Evolutionary conservation across 352 stramenopile species (phyloP).

Genomic region (Phytophthora agathidicida): DNA sequence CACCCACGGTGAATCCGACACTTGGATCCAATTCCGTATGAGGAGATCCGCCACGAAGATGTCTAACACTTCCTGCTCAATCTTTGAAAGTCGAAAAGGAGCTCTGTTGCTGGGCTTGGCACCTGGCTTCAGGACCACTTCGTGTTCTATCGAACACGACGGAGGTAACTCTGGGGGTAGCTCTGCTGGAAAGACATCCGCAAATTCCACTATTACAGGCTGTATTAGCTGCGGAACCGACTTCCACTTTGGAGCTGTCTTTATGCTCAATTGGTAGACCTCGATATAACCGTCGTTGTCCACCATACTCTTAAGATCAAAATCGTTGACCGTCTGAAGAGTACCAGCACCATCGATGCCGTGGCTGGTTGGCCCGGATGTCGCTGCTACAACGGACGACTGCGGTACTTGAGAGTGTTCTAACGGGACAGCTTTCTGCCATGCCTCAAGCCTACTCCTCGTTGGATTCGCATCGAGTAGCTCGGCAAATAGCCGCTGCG

Average conservation of each 20-base stretch:
- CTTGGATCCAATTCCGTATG: conserved; percentile 8
- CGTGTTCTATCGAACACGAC: background rate
- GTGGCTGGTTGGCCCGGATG: too few relatives aligned
- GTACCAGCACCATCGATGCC: too few relatives aligned
- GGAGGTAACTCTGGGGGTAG: background rate
- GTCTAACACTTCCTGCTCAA: background rate
- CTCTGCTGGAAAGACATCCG: conserved; percentile 1
- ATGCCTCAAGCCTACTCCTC: too few relatives aligned
- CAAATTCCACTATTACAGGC: background rate
- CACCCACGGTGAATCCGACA: conserved; percentile 13
- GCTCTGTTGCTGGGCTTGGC: background rate
- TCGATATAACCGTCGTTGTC: background rate
- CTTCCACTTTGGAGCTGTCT: background rate
- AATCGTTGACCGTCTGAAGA: too few relatives aligned
- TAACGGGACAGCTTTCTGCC: too few relatives aligned
- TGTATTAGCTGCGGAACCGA: background rate
- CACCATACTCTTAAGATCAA: background rate
- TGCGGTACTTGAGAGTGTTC: too few relatives aligned
- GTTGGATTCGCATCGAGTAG: too few relatives aligned
- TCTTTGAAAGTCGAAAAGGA: background rate
- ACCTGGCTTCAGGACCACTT: background rate
- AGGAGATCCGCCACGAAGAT: conserved; percentile 7
- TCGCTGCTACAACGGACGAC: too few relatives aligned
- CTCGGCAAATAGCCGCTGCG: too few relatives aligned
- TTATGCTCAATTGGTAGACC: background rate